phyloP scores from a whole-genome alignment of 176 grass and related monocot genomes.

The Cocos nucifera region DNA sequence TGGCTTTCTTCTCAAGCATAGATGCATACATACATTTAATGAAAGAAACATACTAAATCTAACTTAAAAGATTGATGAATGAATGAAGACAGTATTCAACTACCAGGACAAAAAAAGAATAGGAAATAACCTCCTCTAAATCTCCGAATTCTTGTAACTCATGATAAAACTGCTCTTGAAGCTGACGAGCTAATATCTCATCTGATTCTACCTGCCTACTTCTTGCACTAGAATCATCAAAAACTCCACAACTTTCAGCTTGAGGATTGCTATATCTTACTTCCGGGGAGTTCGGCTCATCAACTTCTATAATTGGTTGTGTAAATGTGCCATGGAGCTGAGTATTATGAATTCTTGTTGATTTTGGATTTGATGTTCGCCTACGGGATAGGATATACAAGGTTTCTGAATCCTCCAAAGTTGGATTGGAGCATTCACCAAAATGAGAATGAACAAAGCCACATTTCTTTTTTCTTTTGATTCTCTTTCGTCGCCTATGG shows the following conservation, averaged over 20 bases:
- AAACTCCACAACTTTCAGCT: constrained; percentile 6
- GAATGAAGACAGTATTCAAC: background rate
- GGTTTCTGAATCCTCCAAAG: constrained; percentile 9
- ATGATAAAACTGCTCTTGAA: constrained; percentile 69
- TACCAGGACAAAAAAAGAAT: constrained; percentile 21
- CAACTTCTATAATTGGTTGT: constrained; percentile 18
- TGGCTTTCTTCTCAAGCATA: background rate
- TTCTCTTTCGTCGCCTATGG: constrained; percentile 18
- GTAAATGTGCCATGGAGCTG: constrained; percentile 13
- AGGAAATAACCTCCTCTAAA: constrained; percentile 39
- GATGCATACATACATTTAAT: background rate
- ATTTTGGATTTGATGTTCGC: background rate
- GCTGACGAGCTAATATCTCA: constrained; percentile 47
- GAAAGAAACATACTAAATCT: background rate
- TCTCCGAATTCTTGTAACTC: constrained; percentile 26
- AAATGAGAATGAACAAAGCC: background rate
- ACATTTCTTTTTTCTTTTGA: constrained; percentile 23
- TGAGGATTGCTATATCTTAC: background rate
- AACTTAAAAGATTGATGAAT: background rate
- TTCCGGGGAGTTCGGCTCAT: constrained; percentile 29
- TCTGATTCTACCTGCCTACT: constrained; percentile 60
- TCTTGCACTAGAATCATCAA: constrained; percentile 28
- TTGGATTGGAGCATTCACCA: constrained; percentile 14
- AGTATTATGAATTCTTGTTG: constrained; percentile 10
- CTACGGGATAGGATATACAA: constrained; percentile 8